A percentile compares a stretch with the other conserved stretches of the same genome.
These are phyloP conservation scores for Chamaenerion angustifolium DNA, from an alignment of 345 rosid species.

Conservation along the genomic window DNA sequence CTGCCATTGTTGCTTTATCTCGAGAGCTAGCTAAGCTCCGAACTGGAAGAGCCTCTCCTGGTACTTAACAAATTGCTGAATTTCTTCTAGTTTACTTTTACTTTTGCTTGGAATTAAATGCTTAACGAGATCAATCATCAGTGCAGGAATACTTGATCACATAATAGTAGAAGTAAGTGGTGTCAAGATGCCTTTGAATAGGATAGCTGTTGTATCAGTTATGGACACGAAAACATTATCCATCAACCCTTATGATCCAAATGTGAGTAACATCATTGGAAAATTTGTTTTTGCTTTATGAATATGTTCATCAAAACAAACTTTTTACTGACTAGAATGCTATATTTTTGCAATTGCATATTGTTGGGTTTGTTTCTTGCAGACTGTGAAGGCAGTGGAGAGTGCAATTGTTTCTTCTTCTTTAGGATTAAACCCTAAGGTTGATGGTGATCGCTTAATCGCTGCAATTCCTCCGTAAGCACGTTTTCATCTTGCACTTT, in stretches of 20 bases:
- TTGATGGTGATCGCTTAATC: slow-evolving; percentile 67
- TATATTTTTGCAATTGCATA: not conserved
- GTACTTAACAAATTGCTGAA: slow-evolving; percentile 13
- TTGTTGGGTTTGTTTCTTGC: slow-evolving; percentile 12
- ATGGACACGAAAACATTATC: slow-evolving; percentile 77
- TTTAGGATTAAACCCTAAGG: slow-evolving; percentile 72
- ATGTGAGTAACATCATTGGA: slow-evolving; percentile 27
- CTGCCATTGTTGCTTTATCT: slow-evolving; percentile 62
- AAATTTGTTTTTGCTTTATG: too few species aligned
- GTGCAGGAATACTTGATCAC: slow-evolving; percentile 89
- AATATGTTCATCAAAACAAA: too few species aligned
- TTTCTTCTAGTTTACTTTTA: too few species aligned
- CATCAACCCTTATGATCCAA: slow-evolving; percentile 83
- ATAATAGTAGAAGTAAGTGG: slow-evolving; percentile 70
- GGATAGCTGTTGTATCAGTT: slow-evolving; percentile 81
- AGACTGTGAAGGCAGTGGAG: slow-evolving; percentile 73
- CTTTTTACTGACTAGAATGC: too few species aligned
- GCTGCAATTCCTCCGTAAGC: slow-evolving; percentile 80
- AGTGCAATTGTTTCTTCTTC: slow-evolving; percentile 81
- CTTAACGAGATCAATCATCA: not conserved
- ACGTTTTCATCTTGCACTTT: slow-evolving; percentile 1
- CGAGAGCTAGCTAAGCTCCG: slow-evolving; percentile 68
- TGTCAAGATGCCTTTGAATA: slow-evolving; percentile 66
- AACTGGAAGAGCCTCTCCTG: slow-evolving; percentile 85
- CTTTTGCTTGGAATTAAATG: too few species aligned